Percentiles rank a stretch among this genome's conserved stretches.
phyloP scores from a whole-genome alignment of 192 early-diverging fungal genomes.

The Chytriomyces sp. region DNA sequence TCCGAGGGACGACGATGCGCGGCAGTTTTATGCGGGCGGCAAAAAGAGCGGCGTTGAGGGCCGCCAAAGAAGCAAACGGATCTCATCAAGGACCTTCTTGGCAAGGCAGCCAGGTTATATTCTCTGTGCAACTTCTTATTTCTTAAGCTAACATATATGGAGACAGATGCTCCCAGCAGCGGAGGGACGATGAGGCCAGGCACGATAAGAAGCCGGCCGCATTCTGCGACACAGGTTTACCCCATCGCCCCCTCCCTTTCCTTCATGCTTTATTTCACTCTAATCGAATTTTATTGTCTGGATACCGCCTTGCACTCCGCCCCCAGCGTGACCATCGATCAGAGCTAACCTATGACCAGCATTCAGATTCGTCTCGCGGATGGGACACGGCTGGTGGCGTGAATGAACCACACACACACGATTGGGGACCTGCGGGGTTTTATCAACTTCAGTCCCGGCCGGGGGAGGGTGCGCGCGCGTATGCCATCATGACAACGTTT shows the following conservation, averaged over 20 bases:
- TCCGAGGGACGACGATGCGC: conserved; percentile 25
- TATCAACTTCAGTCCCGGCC: conserved; percentile 71
- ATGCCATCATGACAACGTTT: conserved; percentile 82
- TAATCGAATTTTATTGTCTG: not conserved
- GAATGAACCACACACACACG: conserved; percentile 89
- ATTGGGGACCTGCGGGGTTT: conserved; percentile 80
- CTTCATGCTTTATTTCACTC: not conserved
- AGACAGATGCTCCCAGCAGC: too few species aligned
- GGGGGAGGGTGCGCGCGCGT: conserved; percentile 62
- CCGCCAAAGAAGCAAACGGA: conserved; percentile 51
- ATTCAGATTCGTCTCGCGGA: conserved; percentile 91
- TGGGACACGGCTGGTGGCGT: conserved; percentile 83
- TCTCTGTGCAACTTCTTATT: too few species aligned
- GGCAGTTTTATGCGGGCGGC: conserved; percentile 86
- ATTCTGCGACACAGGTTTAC: too few species aligned
- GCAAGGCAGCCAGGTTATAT: conserved; percentile 76
- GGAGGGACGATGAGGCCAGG: too few species aligned
- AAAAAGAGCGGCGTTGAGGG: conserved; percentile 84
- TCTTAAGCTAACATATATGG: too few species aligned
- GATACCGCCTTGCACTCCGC: conserved; percentile 40
- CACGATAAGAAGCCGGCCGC: too few species aligned
- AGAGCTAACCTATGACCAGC: conserved; percentile 73
- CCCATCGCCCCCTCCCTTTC: too few species aligned
- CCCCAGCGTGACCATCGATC: conserved; percentile 63
- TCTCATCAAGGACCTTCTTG: conserved; percentile 75